Base-by-base conservation (phyloP, 225 moss, liverwort and hornwort genomes). In the Polytrichum commune region DNA sequence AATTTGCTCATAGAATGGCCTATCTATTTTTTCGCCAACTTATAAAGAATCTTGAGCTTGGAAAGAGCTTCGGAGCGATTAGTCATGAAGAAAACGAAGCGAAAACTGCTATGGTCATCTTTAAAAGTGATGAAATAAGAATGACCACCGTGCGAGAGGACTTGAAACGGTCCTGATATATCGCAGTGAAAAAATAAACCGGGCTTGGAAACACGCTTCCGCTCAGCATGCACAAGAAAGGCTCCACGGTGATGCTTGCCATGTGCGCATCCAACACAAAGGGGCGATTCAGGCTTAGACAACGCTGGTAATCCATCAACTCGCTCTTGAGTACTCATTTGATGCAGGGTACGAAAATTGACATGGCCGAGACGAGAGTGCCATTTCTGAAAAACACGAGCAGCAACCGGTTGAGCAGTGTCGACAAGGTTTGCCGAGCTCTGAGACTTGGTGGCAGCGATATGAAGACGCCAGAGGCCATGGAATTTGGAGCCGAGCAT, bases 121-220 rank as follows among this genome's bases (percentile, higher is more conserved):
- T 69, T 69, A 18, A 69, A 69, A 29, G 29, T 16, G 5, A 73
- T 53, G 29, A 53, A 65, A 20, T 64, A 64, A 1, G 19, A 29
- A 13, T 13, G 27, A 20, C 73, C 73, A 3, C 63, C 63, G 7
- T 7, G 7, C 1, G 33, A 33, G 0, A 7, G 7, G 1, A 33
- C 7, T 33, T 33, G 32, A 60, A 26, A 58, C 0, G 29, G 24
- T 0, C 18, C 18, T 60, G 53, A 19, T 6, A 70, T 4, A 70
- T 18, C 57, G 58, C 70, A n/a, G 58, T 58, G 19, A 29, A 29
- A 19, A 24, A 27, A 27, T 8, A 16, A 8, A 13, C 29, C 18
- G 33, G 33, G 33, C 32, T 5, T 1, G 6, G 32, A 32, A 32
- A 6, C 32, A 32, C 29, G 4, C 28, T 10, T 18, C 29, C 64